phyloP scores from a whole-genome alignment of 768 basidiomycete genomes.

The Psilocybe cyanescens region DNA sequence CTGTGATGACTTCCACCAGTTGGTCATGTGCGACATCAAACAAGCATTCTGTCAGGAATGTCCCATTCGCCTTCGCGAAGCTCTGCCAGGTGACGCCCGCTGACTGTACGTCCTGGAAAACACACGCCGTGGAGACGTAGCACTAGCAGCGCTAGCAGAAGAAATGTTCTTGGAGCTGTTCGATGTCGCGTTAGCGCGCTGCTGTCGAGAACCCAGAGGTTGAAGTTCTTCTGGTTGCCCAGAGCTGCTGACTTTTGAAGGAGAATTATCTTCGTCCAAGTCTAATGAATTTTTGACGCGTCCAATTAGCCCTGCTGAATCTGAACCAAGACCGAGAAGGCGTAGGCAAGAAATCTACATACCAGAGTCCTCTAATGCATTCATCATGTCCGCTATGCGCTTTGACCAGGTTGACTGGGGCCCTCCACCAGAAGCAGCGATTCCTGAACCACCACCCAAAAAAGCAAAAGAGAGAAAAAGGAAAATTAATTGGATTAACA shows the following conservation, averaged over 20 bases:
- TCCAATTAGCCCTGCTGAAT: slow-evolving; percentile 2
- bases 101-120: slow-evolving; percentile 50
- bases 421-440: slow-evolving; percentile 28
- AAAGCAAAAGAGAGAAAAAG: slow-evolving; percentile 6
- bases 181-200: slow-evolving; percentile 27
- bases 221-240: slow-evolving; percentile 52
- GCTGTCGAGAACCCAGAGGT: slow-evolving; percentile 46
- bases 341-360: slow-evolving; percentile 27
- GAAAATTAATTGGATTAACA: background rate
- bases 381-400: slow-evolving; percentile 81
- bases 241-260: slow-evolving; percentile 56
- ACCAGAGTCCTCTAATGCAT: slow-evolving; percentile 74
- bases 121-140: slow-evolving; percentile 38
- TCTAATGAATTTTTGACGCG: slow-evolving; percentile 25
- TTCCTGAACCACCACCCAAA: slow-evolving; percentile 14
- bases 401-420: slow-evolving; percentile 73
- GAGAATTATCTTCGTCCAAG: slow-evolving; percentile 52
- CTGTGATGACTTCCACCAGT: slow-evolving; percentile 91
- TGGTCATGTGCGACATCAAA: slow-evolving; percentile 92
- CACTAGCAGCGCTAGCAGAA: slow-evolving; percentile 14
- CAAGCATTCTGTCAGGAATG: slow-evolving; percentile 93
- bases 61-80: slow-evolving; percentile 41
- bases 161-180: slow-evolving; percentile 24
- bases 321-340: slow-evolving; percentile 3
- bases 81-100: slow-evolving; percentile 29